A percentile compares a stretch with the other conserved stretches of the same genome.
These are phyloP conservation scores for Casuarina cunninghamiana DNA, from an alignment of 306 rosid species.

Conservation along the genomic window DNA sequence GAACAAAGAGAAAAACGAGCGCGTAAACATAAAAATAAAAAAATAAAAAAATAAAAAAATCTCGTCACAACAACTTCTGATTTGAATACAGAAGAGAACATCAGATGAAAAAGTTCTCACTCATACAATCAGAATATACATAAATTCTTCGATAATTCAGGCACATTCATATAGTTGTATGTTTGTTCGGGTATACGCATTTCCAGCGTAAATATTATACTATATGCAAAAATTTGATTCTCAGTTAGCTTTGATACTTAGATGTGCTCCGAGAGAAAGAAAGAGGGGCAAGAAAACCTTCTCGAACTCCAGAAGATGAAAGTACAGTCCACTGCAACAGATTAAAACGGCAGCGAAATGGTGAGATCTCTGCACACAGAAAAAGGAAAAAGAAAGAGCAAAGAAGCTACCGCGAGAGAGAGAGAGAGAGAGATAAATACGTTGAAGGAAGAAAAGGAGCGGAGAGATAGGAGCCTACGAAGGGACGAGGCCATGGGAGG, in stretches of 20 bases:
- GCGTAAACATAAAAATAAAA: background rate
- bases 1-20: background rate
- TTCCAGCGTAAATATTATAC: background rate
- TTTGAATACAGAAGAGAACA: background rate
- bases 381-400: background rate
- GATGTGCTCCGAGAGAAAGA: background rate
- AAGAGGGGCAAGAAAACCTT: constrained; percentile 38
- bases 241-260: too few relatives aligned
- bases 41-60: too few relatives aligned
- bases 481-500: constrained; percentile 58
- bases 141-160: background rate
- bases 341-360: constrained; percentile 11
- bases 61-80: background rate
- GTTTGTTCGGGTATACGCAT: background rate
- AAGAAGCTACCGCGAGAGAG: background rate
- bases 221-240: background rate
- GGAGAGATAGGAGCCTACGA: constrained; percentile 46
- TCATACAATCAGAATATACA: background rate
- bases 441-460: constrained; percentile 33
- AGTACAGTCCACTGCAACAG: constrained; percentile 38
- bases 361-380: constrained; percentile 8
- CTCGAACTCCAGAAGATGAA: constrained; percentile 33
- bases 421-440: constrained; percentile 28
- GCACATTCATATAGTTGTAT: background rate
- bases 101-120: background rate